Conservation (phyloP, 1,284 basidiomycete genomes). For the Cerioporus squamosus region DNA sequence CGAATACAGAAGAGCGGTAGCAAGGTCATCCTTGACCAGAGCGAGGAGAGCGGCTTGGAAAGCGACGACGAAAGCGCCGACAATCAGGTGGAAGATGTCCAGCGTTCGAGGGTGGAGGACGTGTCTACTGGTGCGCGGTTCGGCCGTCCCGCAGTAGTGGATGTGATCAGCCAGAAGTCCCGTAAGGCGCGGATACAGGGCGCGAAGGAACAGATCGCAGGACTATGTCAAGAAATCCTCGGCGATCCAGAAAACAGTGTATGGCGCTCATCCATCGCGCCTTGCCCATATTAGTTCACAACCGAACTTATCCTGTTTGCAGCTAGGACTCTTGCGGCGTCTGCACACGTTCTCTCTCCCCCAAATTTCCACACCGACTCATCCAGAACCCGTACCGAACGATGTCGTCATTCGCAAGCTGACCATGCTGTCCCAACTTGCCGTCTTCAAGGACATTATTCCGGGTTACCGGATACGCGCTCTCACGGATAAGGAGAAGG, state of each 20-base stretch:
- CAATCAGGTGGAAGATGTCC: conserved; percentile 31
- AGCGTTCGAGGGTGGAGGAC: conserved; percentile 53
- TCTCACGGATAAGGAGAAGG: conserved; percentile 88
- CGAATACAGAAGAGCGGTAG: conserved; percentile 60
- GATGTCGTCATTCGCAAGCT: conserved; percentile 87
- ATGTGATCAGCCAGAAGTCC: conserved; percentile 73
- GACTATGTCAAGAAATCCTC: conserved; percentile 88
- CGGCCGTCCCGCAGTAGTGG: conserved; percentile 79
- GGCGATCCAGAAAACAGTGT: conserved; percentile 86
- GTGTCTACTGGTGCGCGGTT: conserved; percentile 80
- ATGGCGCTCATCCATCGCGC: conserved; percentile 30
- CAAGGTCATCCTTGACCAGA: conserved; percentile 38
- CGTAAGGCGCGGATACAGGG: conserved; percentile 71
- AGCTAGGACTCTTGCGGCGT: conserved; percentile 87
- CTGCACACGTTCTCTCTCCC: conserved; percentile 84
- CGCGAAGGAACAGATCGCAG: conserved; percentile 90
- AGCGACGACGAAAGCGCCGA: conserved; percentile 46
- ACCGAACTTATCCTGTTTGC: conserved; percentile 16
- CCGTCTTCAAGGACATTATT: conserved; percentile 95
- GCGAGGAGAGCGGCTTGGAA: conserved; percentile 45
- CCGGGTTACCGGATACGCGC: conserved; percentile 90
- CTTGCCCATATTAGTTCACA: conserved; percentile 12
- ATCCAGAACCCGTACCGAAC: conserved; percentile 72
- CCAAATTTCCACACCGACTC: conserved; percentile 69
- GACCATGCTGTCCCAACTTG: conserved; percentile 89